These are phyloP conservation scores for Hymenoscyphus albidus DNA, from an alignment of 2,329 filamentous ascomycete species.

Conservation along the genomic window DNA sequence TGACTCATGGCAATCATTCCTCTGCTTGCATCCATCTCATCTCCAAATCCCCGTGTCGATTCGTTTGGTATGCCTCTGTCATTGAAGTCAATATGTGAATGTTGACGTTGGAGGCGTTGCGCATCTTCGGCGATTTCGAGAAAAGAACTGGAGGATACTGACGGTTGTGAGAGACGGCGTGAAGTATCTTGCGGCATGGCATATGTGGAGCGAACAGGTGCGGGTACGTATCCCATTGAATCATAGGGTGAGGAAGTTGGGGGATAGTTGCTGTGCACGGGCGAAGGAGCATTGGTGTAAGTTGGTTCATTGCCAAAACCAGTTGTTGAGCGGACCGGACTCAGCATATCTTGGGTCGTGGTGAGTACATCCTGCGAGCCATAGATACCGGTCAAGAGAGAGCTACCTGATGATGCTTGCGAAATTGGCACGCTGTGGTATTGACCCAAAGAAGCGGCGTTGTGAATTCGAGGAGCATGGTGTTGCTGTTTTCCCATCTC, in stretches of 20 bases:
- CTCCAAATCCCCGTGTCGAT: conserved; percentile 67
- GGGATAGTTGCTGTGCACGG: conserved; percentile 32
- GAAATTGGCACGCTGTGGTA: conserved; percentile 70
- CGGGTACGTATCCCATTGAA: conserved; percentile 68
- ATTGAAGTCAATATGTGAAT: conserved; percentile 60
- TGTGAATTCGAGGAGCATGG: conserved; percentile 55
- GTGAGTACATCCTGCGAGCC: conserved; percentile 65
- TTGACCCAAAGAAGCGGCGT: conserved; percentile 59
- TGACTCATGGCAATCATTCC: conserved; percentile 96
- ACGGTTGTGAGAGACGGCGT: conserved; percentile 80
- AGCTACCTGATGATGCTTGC: conserved; percentile 69
- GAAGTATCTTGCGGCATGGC: conserved; percentile 50
- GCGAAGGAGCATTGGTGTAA: conserved; percentile 61
- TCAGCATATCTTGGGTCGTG: conserved; percentile 70
- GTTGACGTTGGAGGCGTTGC: conserved; percentile 46
- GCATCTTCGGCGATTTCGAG: conserved; percentile 34
- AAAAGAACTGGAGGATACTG: conserved; percentile 56
- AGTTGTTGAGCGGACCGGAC: conserved; percentile 57
- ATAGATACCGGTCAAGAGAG: conserved; percentile 54
- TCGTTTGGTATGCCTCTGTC: conserved; percentile 58
- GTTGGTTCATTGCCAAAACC: conserved; percentile 64
- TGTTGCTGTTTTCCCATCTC: conserved; percentile 51
- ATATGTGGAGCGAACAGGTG: conserved; percentile 57
- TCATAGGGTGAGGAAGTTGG: conserved; percentile 63
- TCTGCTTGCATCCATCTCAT: conserved; percentile 87